Evolutionary conservation across 2,329 filamentous ascomycete genomes (phyloP).

Genomic region (Dothistroma pini): DNA sequence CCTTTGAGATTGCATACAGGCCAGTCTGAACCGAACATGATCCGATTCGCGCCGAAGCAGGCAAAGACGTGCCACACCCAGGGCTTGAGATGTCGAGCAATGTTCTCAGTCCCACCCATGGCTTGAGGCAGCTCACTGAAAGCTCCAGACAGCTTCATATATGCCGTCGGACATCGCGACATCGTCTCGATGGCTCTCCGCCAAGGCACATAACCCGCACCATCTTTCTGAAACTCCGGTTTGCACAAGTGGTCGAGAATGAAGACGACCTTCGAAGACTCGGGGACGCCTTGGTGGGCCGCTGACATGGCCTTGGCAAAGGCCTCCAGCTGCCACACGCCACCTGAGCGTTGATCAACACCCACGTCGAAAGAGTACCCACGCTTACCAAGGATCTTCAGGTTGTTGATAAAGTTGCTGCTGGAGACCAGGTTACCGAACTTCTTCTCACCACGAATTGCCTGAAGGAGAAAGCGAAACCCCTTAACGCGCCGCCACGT

Average conservation of each 20-base stretch:
- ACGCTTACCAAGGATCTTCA: slow-evolving; percentile 56
- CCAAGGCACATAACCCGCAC: slow-evolving; percentile 63
- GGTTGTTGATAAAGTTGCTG: slow-evolving; percentile 43
- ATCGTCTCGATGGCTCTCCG: slow-evolving; percentile 64
- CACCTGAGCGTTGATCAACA: slow-evolving; percentile 74
- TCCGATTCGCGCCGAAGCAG: slow-evolving; percentile 65
- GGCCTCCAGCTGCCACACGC: slow-evolving; percentile 55
- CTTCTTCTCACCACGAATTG: slow-evolving; percentile 34
- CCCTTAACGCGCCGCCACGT: slow-evolving; percentile 69
- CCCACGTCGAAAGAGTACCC: slow-evolving; percentile 75
- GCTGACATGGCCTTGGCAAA: slow-evolving; percentile 37
- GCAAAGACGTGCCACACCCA: slow-evolving; percentile 71
- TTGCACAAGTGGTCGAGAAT: slow-evolving; percentile 88
- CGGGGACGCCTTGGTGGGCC: slow-evolving; percentile 59
- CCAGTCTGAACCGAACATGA: slow-evolving; percentile 95
- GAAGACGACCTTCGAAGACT: slow-evolving; percentile 60
- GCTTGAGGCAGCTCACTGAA: slow-evolving; percentile 71
- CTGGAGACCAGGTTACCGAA: slow-evolving; percentile 37
- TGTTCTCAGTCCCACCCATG: slow-evolving; percentile 44
- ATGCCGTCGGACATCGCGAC: slow-evolving; percentile 62
- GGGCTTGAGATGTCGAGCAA: slow-evolving; percentile 62
- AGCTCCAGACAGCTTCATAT: slow-evolving; percentile 86
- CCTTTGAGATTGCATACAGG: slow-evolving; percentile 76
- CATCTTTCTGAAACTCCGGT: slow-evolving; percentile 55
- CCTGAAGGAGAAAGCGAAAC: slow-evolving; percentile 76